Percentiles rank a stretch among this genome's conserved stretches.
These are phyloP conservation scores for Ophiostoma sp. DNA, from an alignment of 2,329 filamentous ascomycete genomes.

Conservation along the genomic window DNA sequence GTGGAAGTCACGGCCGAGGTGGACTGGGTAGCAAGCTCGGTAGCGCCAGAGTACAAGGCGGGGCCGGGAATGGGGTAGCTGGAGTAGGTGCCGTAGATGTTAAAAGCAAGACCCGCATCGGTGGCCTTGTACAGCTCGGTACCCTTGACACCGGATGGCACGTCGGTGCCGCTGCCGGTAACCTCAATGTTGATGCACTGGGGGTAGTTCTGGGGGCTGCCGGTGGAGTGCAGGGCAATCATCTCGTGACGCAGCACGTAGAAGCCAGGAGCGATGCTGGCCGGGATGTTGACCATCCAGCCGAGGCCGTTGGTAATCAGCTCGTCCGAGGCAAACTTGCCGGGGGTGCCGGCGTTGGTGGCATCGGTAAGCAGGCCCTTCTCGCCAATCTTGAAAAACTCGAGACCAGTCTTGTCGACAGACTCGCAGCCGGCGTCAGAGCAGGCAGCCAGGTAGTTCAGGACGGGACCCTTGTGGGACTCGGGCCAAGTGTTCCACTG, in stretches of 20 bases:
- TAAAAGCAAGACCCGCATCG: slow-evolving; percentile 25
- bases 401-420: slow-evolving; percentile 32
- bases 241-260: slow-evolving; percentile 51
- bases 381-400: slow-evolving; percentile 34
- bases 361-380: slow-evolving; percentile 32
- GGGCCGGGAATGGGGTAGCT: slow-evolving; percentile 27
- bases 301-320: slow-evolving; percentile 47
- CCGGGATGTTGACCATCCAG: slow-evolving; percentile 45
- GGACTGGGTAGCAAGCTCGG: slow-evolving; percentile 13
- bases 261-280: slow-evolving; percentile 42
- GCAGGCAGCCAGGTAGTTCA: slow-evolving; percentile 36
- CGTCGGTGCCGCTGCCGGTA: slow-evolving; percentile 23
- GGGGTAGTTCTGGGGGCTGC: slow-evolving; percentile 26
- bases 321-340: slow-evolving; percentile 36
- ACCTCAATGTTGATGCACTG: slow-evolving; percentile 26
- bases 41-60: slow-evolving; percentile 30
- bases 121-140: slow-evolving; percentile 24
- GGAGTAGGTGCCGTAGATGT: slow-evolving; percentile 24
- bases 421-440: slow-evolving; percentile 31
- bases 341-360: slow-evolving; percentile 18
- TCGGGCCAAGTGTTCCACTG: slow-evolving; percentile 31
- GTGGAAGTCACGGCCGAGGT: slow-evolving; percentile 3
- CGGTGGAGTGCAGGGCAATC: slow-evolving; percentile 33
- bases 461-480: slow-evolving; percentile 33
- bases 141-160: slow-evolving; percentile 23